Percentiles rank a stretch among this genome's conserved stretches.
Evolutionary conservation across 371 early-diverging fungal species (phyloP).

Genomic region (Mucor piriformis): DNA sequence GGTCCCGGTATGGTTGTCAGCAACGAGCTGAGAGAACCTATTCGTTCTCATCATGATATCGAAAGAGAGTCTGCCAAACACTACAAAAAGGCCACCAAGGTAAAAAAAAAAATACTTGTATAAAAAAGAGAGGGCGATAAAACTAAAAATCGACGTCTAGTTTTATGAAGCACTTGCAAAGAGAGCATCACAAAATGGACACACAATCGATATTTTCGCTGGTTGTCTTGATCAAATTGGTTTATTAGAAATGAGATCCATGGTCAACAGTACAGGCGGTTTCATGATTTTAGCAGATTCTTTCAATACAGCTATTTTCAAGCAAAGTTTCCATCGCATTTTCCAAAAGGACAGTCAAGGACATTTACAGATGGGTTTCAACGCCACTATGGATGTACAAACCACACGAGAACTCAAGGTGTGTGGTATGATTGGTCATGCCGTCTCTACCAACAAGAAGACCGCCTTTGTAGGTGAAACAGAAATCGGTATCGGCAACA

Average conservation of each 20-base stretch:
- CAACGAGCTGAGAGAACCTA: constrained; percentile 90
- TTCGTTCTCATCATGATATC: constrained; percentile 96
- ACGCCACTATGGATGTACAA: constrained; percentile 97
- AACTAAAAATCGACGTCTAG: not conserved
- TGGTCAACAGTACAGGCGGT: constrained; percentile 95
- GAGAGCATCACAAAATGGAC: constrained; percentile 76
- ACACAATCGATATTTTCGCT: constrained; percentile 57
- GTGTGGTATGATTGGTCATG: constrained; percentile 96
- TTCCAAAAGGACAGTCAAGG: constrained; percentile 92
- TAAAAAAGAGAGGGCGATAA: not conserved
- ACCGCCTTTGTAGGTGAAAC: constrained; percentile 92
- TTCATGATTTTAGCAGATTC: constrained; percentile 96
- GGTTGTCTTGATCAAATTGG: constrained; percentile 66
- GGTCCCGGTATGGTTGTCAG: constrained; percentile 98
- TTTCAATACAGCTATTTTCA: constrained; percentile 95
- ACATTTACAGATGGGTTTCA: constrained; percentile 94
- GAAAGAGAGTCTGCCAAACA: constrained; percentile 95
- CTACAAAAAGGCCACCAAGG: constrained; percentile 89
- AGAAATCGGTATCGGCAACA: constrained; percentile 96
- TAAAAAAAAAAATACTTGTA: not conserved
- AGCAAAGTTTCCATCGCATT: constrained; percentile 93
- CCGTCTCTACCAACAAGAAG: constrained; percentile 90
- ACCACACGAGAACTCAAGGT: constrained; percentile 94
- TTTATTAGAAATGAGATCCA: constrained; percentile 95
- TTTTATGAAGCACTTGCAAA: constrained; percentile 94